Evolutionary conservation across 352 stramenopile species (phyloP).

Genomic region (Aphanomyces astaci): DNA sequence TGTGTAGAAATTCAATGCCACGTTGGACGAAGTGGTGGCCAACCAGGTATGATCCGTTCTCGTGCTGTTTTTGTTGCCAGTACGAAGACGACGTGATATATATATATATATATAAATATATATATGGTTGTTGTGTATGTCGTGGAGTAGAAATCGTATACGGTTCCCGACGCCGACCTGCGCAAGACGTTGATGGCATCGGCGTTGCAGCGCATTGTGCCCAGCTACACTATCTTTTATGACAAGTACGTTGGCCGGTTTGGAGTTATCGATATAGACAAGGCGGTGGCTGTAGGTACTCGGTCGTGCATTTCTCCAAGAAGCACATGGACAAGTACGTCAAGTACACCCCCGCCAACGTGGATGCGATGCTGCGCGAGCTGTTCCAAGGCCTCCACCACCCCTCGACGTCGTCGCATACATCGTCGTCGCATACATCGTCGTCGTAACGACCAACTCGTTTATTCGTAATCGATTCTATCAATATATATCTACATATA

Average conservation of each 20-base stretch:
- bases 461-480: too few relatives aligned
- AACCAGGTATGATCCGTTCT: too few relatives aligned
- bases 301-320: slow-evolving; percentile 86
- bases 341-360: slow-evolving; percentile 79
- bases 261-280: too few relatives aligned
- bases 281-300: slow-evolving; percentile 82
- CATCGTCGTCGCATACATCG: background rate
- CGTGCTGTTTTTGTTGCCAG: too few relatives aligned
- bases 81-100: slow-evolving; percentile 25
- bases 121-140: too few relatives aligned
- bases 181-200: slow-evolving; percentile 79
- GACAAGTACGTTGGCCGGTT: slow-evolving; percentile 73
- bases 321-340: slow-evolving; percentile 86
- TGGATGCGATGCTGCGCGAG: slow-evolving; percentile 72
- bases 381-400: slow-evolving; percentile 46
- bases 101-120: slow-evolving; percentile 48
- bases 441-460: too few relatives aligned
- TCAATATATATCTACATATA: background rate
- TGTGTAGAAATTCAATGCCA: slow-evolving; percentile 68
- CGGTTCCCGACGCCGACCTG: slow-evolving; percentile 79
- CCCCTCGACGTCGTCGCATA: background rate
- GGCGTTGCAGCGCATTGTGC: slow-evolving; percentile 76
- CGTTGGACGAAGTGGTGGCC: slow-evolving; percentile 59
- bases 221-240: slow-evolving; percentile 86
- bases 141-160: slow-evolving; percentile 44